Percentiles rank a stretch among this genome's conserved stretches.
Conservation (phyloP, 169 alveolate genomes). For the Cryptosporidium felis region DNA sequence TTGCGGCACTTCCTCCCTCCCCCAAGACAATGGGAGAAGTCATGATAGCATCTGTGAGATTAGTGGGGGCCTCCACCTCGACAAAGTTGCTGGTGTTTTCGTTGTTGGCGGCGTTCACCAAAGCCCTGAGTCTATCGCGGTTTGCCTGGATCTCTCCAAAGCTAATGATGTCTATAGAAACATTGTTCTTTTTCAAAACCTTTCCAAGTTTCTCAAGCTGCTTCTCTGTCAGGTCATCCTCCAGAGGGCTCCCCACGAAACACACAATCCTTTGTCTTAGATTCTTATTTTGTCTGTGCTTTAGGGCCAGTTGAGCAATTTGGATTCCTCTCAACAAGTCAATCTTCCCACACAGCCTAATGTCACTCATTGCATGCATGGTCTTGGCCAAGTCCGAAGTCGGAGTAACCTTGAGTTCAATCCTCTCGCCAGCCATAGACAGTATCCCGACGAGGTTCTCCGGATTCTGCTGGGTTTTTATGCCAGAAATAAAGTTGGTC, state of each 20-base stretch:
- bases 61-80: slow-evolving; percentile 82
- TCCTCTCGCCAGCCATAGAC: slow-evolving; percentile 93
- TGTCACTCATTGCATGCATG: slow-evolving; percentile 82
- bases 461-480: slow-evolving; percentile 87
- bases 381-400: slow-evolving; percentile 91
- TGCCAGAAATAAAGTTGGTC: slow-evolving; percentile 84
- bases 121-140: slow-evolving; percentile 80
- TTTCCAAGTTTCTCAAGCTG: slow-evolving; percentile 90
- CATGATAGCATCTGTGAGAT: slow-evolving; percentile 77
- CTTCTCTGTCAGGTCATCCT: slow-evolving; percentile 74
- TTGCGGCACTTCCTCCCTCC: slow-evolving; percentile 67
- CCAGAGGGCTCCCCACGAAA: slow-evolving; percentile 95
- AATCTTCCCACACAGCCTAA: slow-evolving; percentile 86
- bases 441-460: slow-evolving; percentile 94
- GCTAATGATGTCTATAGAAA: slow-evolving; percentile 89
- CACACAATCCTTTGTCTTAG: slow-evolving; percentile 93
- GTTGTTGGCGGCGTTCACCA: slow-evolving; percentile 84
- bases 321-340: slow-evolving; percentile 89
- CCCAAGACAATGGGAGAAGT: slow-evolving; percentile 76
- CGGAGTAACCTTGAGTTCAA: slow-evolving; percentile 90
- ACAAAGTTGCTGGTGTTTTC: slow-evolving; percentile 84
- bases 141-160: slow-evolving; percentile 87
- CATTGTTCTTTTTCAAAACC: slow-evolving; percentile 91
- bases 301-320: slow-evolving; percentile 94
- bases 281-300: slow-evolving; percentile 94